phyloP scores from a whole-genome alignment of 192 early-diverging fungal species.

The Coemansia sp. region DNA sequence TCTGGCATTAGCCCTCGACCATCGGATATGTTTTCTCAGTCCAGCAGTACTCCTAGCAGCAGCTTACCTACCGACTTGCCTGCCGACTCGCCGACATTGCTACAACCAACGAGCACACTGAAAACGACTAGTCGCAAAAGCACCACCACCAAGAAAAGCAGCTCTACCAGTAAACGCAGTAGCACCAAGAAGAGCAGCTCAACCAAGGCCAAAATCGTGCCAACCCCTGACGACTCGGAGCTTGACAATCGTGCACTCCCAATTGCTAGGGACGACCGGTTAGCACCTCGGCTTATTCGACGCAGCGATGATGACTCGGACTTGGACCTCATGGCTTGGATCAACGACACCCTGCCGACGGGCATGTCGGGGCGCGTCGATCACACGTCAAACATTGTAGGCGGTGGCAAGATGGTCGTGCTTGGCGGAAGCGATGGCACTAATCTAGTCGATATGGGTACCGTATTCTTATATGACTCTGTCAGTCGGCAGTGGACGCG shows the following conservation, averaged over 20 bases:
- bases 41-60: background rate
- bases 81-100: background rate
- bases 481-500: constrained; percentile 30
- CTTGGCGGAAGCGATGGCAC: constrained; percentile 41
- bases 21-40: background rate
- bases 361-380: constrained; percentile 39
- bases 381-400: constrained; percentile 39
- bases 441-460: constrained; percentile 28
- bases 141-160: constrained; percentile 2
- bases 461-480: constrained; percentile 36
- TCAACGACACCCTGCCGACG: constrained; percentile 35
- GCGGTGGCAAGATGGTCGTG: constrained; percentile 44
- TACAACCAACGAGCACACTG: background rate
- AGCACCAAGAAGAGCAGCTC: background rate
- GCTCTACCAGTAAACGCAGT: background rate
- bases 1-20: background rate
- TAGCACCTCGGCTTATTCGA: background rate
- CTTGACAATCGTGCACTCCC: background rate
- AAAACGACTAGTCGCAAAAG: background rate
- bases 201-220: background rate
- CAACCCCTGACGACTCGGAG: background rate
- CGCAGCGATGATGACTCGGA: background rate
- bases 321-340: constrained; percentile 39
- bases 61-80: too few relatives aligned
- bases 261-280: background rate